phyloP scores from a whole-genome alignment of 768 basidiomycete species.

The Suillus fuscotomentosus region DNA sequence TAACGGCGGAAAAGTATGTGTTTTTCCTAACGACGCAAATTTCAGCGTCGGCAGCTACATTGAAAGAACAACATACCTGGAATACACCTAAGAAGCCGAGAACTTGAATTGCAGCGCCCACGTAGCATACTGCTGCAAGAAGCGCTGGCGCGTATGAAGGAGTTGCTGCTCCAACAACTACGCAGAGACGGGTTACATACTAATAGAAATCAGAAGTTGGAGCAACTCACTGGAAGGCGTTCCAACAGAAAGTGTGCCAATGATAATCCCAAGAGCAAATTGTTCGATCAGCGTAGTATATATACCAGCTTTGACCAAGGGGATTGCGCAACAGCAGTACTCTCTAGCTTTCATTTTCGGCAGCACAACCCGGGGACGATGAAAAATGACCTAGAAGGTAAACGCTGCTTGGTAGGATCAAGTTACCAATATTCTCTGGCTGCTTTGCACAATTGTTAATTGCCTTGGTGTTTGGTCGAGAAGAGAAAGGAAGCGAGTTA shows the following conservation, averaged over 20 bases:
- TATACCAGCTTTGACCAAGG: conserved; percentile 86
- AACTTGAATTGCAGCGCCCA: conserved; percentile 73
- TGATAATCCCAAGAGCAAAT: conserved; percentile 59
- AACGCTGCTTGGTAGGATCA: neutral
- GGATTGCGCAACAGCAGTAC: conserved; percentile 93
- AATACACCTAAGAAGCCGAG: conserved; percentile 86
- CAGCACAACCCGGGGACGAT: neutral
- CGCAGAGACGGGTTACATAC: conserved; percentile 5
- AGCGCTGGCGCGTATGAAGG: conserved; percentile 75
- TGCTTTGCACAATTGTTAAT: neutral
- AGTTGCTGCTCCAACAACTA: conserved; percentile 86
- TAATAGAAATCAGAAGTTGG: neutral
- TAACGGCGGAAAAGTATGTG: conserved; percentile 65
- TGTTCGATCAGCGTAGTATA: conserved; percentile 81
- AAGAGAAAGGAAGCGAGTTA: neutral
- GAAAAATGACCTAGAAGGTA: neutral
- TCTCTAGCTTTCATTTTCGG: conserved; percentile 69
- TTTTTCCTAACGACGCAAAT: conserved; percentile 53
- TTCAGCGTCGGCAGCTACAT: conserved; percentile 7
- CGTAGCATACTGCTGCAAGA: conserved; percentile 73
- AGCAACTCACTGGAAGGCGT: conserved; percentile 71
- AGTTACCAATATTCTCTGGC: neutral
- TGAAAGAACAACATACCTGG: conserved; percentile 44
- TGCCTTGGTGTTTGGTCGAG: neutral
- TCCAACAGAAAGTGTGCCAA: conserved; percentile 71